These are phyloP conservation scores for Prunus dulcis DNA, from an alignment of 306 rosid species.

Conservation along the genomic window DNA sequence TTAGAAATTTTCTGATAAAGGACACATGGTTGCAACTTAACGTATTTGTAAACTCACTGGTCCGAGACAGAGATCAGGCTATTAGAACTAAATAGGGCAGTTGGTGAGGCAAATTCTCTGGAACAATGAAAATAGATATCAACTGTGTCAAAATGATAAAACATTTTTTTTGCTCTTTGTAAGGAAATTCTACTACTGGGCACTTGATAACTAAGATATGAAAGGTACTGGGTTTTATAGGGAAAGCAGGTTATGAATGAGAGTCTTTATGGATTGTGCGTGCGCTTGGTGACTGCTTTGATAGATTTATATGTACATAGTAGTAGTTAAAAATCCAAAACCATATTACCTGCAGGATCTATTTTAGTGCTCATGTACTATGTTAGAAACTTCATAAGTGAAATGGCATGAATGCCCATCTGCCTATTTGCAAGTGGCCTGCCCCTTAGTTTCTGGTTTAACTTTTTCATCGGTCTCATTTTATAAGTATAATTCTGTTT, in stretches of 20 bases:
- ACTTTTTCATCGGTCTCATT: background rate
- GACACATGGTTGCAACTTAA: background rate
- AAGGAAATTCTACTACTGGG: background rate
- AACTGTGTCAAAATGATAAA: background rate
- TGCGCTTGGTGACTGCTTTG: background rate
- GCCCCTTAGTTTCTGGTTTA: background rate
- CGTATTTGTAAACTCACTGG: background rate
- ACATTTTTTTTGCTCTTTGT: background rate
- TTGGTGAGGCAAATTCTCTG: background rate
- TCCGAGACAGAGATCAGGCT: background rate
- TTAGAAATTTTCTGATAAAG: background rate
- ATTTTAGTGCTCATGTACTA: background rate
- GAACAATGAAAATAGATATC: background rate
- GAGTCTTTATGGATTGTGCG: background rate
- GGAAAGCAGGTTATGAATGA: background rate
- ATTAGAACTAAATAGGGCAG: no score
- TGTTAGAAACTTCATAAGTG: background rate
- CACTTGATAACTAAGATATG: no score
- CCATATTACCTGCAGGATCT: background rate
- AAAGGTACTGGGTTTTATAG: background rate
- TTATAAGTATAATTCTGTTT: background rate
- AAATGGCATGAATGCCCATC: background rate
- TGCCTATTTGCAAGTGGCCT: background rate
- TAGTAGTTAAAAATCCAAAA: background rate
- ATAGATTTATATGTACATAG: background rate